Conservation (phyloP, 495 filamentous ascomycete species). For the Penicillium turbatum region DNA sequence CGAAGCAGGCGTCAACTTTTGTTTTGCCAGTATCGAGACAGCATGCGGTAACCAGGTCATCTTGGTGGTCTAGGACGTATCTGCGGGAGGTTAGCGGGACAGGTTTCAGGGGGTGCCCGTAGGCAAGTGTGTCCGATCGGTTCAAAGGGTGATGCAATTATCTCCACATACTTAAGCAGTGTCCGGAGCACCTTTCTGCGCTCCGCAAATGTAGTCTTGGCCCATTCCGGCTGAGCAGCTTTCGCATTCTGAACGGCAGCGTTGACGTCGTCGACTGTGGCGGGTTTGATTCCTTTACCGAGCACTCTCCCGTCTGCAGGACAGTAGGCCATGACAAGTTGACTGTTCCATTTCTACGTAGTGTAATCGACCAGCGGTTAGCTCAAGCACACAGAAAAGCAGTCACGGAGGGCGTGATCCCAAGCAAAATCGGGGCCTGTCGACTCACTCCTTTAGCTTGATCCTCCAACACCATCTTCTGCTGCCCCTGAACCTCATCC, state of each 20-base stretch:
- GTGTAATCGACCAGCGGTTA: not conserved
- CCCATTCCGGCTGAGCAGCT: slow-evolving; percentile 76
- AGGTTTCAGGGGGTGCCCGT: not conserved
- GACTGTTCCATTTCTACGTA: slow-evolving; percentile 38
- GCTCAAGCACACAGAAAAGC: not conserved
- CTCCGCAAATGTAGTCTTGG: slow-evolving; percentile 69
- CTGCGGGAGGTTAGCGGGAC: slow-evolving; percentile 27
- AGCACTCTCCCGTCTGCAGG: slow-evolving; percentile 85
- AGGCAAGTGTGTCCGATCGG: not conserved
- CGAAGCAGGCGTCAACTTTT: slow-evolving; percentile 84
- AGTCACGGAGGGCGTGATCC: not conserved
- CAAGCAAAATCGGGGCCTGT: not conserved
- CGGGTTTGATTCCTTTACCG: slow-evolving; percentile 69
- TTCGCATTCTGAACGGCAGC: slow-evolving; percentile 68
- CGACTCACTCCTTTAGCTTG: slow-evolving; percentile 40
- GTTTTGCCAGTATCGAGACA: slow-evolving; percentile 98
- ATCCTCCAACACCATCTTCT: slow-evolving; percentile 44
- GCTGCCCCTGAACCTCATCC: slow-evolving; percentile 43
- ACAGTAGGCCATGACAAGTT: slow-evolving; percentile 63
- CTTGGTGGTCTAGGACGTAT: slow-evolving; percentile 83
- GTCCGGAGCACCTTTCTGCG: slow-evolving; percentile 77
- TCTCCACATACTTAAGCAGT: slow-evolving; percentile 60
- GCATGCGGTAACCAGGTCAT: slow-evolving; percentile 76
- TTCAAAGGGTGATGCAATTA: not conserved
- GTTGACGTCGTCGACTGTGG: slow-evolving; percentile 75